phyloP scores from a whole-genome alignment of 768 basidiomycete species.

The Postia placenta region DNA sequence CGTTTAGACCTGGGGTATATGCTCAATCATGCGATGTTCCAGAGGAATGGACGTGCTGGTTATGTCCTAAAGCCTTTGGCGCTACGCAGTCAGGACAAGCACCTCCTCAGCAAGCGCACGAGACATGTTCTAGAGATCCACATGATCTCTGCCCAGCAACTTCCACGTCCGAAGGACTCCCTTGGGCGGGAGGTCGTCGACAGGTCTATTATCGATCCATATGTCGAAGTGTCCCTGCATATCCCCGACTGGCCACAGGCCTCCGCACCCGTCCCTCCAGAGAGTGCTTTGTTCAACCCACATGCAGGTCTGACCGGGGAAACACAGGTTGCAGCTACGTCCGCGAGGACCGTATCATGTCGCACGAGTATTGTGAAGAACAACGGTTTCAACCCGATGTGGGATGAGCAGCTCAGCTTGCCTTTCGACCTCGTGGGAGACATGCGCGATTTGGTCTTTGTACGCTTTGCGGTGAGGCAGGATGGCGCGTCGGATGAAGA shows the following conservation, averaged over 20 bases:
- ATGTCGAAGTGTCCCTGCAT: conserved; percentile 74
- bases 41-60: conserved; percentile 80
- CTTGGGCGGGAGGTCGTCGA: conserved; percentile 55
- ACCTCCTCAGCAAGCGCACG: conserved; percentile 44
- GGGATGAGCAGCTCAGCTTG: conserved; percentile 65
- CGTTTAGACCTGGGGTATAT: conserved; percentile 75
- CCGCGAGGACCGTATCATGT: conserved; percentile 38
- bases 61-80: conserved; percentile 87
- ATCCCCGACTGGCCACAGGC: conserved; percentile 61
- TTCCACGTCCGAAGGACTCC: conserved; percentile 67
- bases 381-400: conserved; percentile 91
- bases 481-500: conserved; percentile 56
- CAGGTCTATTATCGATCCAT: conserved; percentile 59
- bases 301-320: conserved; percentile 1
- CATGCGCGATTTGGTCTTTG: conserved; percentile 82
- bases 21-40: conserved; percentile 96
- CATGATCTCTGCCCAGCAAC: conserved; percentile 86
- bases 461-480: conserved; percentile 70
- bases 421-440: conserved; percentile 73
- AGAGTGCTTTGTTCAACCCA: conserved; percentile 1
- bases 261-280: conserved; percentile 2
- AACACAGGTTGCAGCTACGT: conserved; percentile 13
- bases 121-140: conserved; percentile 58
- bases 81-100: conserved; percentile 60
- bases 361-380: conserved; percentile 67